Evolutionary conservation across 208 protist genomes (phyloP).

Genomic region (Zelonia costaricensis): DNA sequence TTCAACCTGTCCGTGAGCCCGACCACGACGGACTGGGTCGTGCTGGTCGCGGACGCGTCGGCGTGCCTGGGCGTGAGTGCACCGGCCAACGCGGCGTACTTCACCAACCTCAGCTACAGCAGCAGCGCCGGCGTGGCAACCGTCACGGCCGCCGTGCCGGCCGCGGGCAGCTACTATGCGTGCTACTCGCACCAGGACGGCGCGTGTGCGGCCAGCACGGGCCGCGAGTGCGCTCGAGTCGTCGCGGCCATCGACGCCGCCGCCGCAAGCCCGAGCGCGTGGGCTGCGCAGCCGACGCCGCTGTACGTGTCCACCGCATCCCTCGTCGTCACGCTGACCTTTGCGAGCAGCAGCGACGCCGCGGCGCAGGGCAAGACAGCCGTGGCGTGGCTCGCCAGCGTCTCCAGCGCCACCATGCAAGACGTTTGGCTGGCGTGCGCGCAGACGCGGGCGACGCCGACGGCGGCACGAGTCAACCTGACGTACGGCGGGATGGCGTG

Average conservation of each 20-base stretch:
- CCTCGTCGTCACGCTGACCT: slow-evolving; percentile 39
- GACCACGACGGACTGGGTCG: slow-evolving; percentile 59
- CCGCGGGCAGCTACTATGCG: slow-evolving; percentile 66
- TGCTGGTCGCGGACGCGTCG: slow-evolving; percentile 43
- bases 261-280: slow-evolving; percentile 44
- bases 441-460: slow-evolving; percentile 6
- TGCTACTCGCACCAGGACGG: slow-evolving; percentile 74
- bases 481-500: slow-evolving; percentile 31
- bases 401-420: slow-evolving; percentile 47
- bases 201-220: slow-evolving; percentile 29
- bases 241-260: slow-evolving; percentile 63
- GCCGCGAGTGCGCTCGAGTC: slow-evolving; percentile 71
- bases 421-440: slow-evolving; percentile 49
- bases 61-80: slow-evolving; percentile 48
- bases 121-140: slow-evolving; percentile 9
- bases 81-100: slow-evolving; percentile 35
- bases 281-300: slow-evolving; percentile 49
- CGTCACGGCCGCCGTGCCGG: slow-evolving; percentile 53
- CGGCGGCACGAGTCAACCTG: slow-evolving; percentile 23
- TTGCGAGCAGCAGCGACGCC: slow-evolving; percentile 20
- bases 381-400: slow-evolving; percentile 47
- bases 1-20: slow-evolving; percentile 47
- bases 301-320: slow-evolving; percentile 55
- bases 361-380: slow-evolving; percentile 21
- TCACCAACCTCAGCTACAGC: slow-evolving; percentile 30